These are phyloP conservation scores for Nothopassalora personata DNA, from an alignment of 2,329 filamentous ascomycete genomes.

Conservation along the genomic window DNA sequence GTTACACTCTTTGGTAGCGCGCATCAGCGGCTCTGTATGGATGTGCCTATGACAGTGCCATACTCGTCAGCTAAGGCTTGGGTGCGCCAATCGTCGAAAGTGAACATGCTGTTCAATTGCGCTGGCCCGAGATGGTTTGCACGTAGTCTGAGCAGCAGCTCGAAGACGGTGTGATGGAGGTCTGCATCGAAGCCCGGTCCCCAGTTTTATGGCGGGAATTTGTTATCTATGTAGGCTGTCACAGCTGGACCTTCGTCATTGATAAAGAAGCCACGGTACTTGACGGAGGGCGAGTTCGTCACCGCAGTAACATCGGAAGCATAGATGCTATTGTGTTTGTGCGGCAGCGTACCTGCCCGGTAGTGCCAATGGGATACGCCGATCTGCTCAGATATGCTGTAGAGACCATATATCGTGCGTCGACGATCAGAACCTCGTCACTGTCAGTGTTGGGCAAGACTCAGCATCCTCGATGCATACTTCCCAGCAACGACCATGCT, in stretches of 20 bases:
- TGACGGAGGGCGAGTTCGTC: conserved; percentile 57
- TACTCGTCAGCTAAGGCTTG: conserved; percentile 68
- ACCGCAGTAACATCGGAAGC: conserved; percentile 50
- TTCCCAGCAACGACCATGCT: not conserved
- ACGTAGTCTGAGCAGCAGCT: conserved; percentile 62
- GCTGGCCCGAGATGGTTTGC: conserved; percentile 75
- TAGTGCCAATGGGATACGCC: conserved; percentile 67
- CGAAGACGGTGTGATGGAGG: conserved; percentile 66
- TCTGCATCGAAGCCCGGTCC: conserved; percentile 37
- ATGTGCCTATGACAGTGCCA: conserved; percentile 66
- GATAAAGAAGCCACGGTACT: conserved; percentile 65
- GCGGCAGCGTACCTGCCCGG: conserved; percentile 58
- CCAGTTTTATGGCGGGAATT: conserved; percentile 38
- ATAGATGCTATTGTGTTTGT: conserved; percentile 51
- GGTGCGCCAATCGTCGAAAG: conserved; percentile 63
- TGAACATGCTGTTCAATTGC: conserved; percentile 66
- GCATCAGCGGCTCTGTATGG: conserved; percentile 67
- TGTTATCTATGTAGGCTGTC: conserved; percentile 60
- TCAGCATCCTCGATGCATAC: not conserved
- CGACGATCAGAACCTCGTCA: conserved; percentile 54
- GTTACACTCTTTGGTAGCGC: conserved; percentile 49
- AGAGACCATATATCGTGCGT: conserved; percentile 64
- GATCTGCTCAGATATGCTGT: conserved; percentile 67
- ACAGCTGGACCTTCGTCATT: conserved; percentile 65
- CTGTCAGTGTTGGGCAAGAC: not conserved